phyloP scores from a whole-genome alignment of 2,329 filamentous ascomycete genomes.

The Raffaelea ambrosiae region DNA sequence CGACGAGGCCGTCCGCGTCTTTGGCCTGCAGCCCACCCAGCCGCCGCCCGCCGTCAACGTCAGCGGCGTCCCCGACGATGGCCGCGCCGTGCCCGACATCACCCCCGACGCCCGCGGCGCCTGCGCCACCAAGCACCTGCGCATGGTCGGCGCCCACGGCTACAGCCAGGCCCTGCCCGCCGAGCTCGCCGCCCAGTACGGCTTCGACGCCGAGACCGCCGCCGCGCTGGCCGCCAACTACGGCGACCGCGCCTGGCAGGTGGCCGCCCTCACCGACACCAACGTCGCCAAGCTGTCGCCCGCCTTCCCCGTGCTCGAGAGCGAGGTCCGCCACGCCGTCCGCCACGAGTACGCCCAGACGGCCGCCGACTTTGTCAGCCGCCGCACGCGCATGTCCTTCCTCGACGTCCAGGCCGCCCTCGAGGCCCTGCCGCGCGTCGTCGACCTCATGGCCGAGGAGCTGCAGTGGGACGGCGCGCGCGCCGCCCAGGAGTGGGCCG shows the following conservation, averaged over 20 bases:
- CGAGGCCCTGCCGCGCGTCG: conserved; percentile 74
- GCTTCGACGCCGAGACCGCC: conserved; percentile 87
- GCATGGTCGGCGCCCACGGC: conserved; percentile 69
- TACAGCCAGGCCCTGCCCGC: conserved; percentile 36
- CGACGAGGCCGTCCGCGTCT: conserved; percentile 64
- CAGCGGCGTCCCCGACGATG: conserved; percentile 55
- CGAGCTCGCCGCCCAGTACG: conserved; percentile 70
- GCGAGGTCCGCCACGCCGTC: conserved; percentile 82
- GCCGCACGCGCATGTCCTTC: conserved; percentile 79
- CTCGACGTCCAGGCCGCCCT: conserved; percentile 85
- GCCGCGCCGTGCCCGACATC: conserved; percentile 36
- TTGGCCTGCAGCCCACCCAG: conserved; percentile 44
- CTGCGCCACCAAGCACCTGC: conserved; percentile 67
- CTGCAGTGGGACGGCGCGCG: conserved; percentile 66
- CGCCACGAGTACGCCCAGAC: conserved; percentile 87
- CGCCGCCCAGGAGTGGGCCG: conserved; percentile 81
- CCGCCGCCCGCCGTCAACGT: conserved; percentile 51
- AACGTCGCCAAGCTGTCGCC: conserved; percentile 72
- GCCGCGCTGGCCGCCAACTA: conserved; percentile 83
- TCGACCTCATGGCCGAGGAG: conserved; percentile 84
- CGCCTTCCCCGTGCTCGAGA: conserved; percentile 83
- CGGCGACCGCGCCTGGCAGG: conserved; percentile 75
- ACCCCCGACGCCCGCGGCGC: conserved; percentile 47
- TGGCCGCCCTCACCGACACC: conserved; percentile 57
- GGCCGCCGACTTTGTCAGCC: conserved; percentile 76